Conservation (phyloP, 805 yeast genomes). For the Sugiyamaella smithiae region DNA sequence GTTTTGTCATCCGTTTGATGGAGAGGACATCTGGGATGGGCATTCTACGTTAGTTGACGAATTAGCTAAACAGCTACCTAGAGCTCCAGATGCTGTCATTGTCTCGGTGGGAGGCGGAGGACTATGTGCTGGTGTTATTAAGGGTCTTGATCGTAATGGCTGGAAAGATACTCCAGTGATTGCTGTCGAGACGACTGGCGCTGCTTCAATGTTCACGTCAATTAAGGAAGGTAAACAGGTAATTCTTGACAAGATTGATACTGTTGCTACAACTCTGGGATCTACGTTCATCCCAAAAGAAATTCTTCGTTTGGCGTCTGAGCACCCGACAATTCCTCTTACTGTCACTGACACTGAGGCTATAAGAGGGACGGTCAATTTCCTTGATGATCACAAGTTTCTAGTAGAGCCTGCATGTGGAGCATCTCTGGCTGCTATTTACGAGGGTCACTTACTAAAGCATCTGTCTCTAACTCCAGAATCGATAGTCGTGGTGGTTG, state of each 20-base stretch:
- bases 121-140: slow-evolving; percentile 74
- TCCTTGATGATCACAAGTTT: slow-evolving; percentile 45
- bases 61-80: slow-evolving; percentile 63
- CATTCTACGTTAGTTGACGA: slow-evolving; percentile 91
- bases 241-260: slow-evolving; percentile 39
- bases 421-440: slow-evolving; percentile 47
- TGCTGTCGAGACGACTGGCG: slow-evolving; percentile 60
- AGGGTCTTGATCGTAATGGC: slow-evolving; percentile 64
- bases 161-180: slow-evolving; percentile 37
- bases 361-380: slow-evolving; percentile 45
- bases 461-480: slow-evolving; percentile 17
- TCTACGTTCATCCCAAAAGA: slow-evolving; percentile 50
- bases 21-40: slow-evolving; percentile 91
- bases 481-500: slow-evolving; percentile 24
- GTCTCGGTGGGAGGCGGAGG: slow-evolving; percentile 97
- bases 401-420: slow-evolving; percentile 71
- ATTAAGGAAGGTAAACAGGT: slow-evolving; percentile 43
- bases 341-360: slow-evolving; percentile 54
- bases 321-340: slow-evolving; percentile 40
- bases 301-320: slow-evolving; percentile 42
- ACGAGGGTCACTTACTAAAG: slow-evolving; percentile 13
- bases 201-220: slow-evolving; percentile 53
- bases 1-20: slow-evolving; percentile 87
- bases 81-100: slow-evolving; percentile 71
- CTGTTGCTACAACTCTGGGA: slow-evolving; percentile 61